phyloP scores from a whole-genome alignment of 306 rosid species.

The Carpinus viminea region DNA sequence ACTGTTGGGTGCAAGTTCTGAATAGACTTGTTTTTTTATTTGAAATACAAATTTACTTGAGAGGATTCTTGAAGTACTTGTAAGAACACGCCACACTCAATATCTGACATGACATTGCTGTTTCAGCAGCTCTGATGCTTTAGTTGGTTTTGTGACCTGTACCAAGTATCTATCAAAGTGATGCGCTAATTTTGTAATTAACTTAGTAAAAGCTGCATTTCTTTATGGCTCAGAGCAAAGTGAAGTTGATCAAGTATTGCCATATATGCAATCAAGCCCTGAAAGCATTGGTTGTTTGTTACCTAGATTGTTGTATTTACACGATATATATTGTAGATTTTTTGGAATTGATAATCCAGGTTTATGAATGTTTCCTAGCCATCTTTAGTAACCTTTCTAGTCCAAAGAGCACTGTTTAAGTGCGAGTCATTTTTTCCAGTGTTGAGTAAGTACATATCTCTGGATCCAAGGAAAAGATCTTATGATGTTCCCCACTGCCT shows the following conservation, averaged over 20 bases:
- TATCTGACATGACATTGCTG: neutral
- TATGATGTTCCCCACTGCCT: no score
- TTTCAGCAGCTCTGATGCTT: conserved; percentile 4
- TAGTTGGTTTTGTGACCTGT: neutral
- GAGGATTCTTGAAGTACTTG: neutral
- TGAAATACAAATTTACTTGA: neutral
- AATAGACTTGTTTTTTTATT: neutral
- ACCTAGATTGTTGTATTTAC: neutral
- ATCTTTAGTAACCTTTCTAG: neutral
- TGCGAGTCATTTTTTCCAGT: neutral
- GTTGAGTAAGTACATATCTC: neutral
- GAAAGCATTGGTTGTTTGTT: neutral
- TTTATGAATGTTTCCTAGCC: neutral
- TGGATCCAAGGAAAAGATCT: neutral
- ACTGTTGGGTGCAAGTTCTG: neutral
- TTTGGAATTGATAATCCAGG: neutral
- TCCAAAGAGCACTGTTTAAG: neutral
- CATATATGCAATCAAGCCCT: neutral
- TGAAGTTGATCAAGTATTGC: neutral
- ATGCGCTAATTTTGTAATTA: neutral
- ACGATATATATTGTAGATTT: neutral
- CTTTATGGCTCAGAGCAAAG: neutral
- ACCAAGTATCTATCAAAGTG: neutral
- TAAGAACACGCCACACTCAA: neutral
- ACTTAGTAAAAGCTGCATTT: neutral